Percentiles rank a stretch among this genome's conserved stretches.
Conservation (phyloP, 140 eudicot genomes). For the Stevia rebaudiana region DNA sequence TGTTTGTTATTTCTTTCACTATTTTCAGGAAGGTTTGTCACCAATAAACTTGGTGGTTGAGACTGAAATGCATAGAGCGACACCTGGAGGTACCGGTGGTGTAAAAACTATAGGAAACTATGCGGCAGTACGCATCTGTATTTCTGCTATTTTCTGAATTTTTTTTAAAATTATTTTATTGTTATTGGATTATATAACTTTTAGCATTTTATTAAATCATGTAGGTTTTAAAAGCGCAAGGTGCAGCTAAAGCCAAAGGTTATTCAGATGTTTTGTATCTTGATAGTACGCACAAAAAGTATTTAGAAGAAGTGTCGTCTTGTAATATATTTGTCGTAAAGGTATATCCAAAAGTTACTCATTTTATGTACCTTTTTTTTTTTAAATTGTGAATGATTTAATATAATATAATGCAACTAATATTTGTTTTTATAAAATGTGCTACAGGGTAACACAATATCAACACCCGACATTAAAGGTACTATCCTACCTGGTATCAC, state of each 20-base stretch:
- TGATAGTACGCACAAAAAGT: slow-evolving; percentile 59
- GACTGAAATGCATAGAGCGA: slow-evolving; percentile 82
- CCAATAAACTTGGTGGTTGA: slow-evolving; percentile 72
- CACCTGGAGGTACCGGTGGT: slow-evolving; percentile 94
- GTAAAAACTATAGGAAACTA: slow-evolving; percentile 86
- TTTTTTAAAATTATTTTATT: background rate
- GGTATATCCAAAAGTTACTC: slow-evolving; percentile 36
- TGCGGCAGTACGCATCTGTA: slow-evolving; percentile 59
- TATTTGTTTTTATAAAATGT: background rate
- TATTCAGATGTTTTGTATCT: slow-evolving; percentile 87
- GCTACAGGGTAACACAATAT: slow-evolving; percentile 67
- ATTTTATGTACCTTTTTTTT: background rate
- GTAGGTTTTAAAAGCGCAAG: slow-evolving; percentile 75
- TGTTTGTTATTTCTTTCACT: background rate
- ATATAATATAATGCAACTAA: slow-evolving; percentile 10
- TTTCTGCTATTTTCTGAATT: slow-evolving; percentile 4
- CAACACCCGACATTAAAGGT: slow-evolving; percentile 84
- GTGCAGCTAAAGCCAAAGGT: slow-evolving; percentile 75
- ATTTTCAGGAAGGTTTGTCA: slow-evolving; percentile 69
- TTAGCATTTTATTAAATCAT: background rate
- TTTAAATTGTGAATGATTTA: background rate
- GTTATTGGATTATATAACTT: background rate
- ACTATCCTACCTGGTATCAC: slow-evolving; percentile 97
- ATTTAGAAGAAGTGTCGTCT: slow-evolving; percentile 89
- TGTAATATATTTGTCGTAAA: slow-evolving; percentile 86